Evolutionary conservation across 768 basidiomycete genomes (phyloP).

Genomic region (Suillus paluster): DNA sequence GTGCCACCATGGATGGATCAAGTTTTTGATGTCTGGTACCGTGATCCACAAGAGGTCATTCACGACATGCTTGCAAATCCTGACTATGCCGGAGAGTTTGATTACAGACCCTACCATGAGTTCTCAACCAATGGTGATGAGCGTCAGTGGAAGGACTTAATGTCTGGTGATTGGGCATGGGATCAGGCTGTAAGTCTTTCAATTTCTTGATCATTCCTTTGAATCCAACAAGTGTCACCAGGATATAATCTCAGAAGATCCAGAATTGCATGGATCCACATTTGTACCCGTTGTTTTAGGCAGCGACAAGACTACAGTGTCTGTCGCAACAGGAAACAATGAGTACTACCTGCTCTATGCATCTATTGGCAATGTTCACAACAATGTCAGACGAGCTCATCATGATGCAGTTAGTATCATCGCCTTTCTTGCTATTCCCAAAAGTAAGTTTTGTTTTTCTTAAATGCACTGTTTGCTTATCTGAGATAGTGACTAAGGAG

Average conservation of each 20-base stretch:
- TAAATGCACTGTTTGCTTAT: neutral
- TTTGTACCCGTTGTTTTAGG: slow-evolving; percentile 16
- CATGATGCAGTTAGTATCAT: slow-evolving; percentile 19
- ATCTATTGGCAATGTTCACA: slow-evolving; percentile 16
- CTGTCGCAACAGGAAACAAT: slow-evolving; percentile 15
- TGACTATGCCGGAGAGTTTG: slow-evolving; percentile 28
- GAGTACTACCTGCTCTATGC: slow-evolving; percentile 17
- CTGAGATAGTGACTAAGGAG: slow-evolving; percentile 8
- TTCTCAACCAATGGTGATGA: slow-evolving; percentile 12
- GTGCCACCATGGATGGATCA: slow-evolving; percentile 25
- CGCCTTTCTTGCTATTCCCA: slow-evolving; percentile 35
- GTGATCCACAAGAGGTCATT: slow-evolving; percentile 24
- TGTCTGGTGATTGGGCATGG: slow-evolving; percentile 37
- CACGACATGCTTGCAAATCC: slow-evolving; percentile 25
- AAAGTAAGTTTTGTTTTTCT: slow-evolving; percentile 26
- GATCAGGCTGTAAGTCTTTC: slow-evolving; percentile 32
- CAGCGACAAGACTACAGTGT: slow-evolving; percentile 18
- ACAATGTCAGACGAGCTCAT: slow-evolving; percentile 14
- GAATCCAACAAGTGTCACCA: neutral
- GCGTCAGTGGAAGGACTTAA: slow-evolving; percentile 19
- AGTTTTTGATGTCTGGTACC: slow-evolving; percentile 29
- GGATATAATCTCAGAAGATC: slow-evolving; percentile 17
- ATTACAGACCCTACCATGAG: slow-evolving; percentile 24
- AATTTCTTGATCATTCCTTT: no score
- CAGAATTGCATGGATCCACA: slow-evolving; percentile 13